These are phyloP conservation scores for Botrytis paeoniae DNA, from an alignment of 2,329 filamentous ascomycete species.

Conservation along the genomic window DNA sequence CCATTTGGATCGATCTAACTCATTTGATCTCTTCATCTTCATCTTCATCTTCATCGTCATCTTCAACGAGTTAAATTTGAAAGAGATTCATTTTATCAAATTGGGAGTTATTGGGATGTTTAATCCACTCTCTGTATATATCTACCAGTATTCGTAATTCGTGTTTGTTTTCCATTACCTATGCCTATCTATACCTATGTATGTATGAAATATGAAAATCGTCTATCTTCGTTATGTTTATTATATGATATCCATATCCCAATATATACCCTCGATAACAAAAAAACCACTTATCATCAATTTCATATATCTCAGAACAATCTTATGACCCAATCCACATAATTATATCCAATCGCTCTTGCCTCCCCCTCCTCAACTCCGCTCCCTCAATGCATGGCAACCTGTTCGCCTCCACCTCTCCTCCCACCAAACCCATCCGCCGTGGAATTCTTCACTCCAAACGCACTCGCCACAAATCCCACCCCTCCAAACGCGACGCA, in stretches of 20 bases:
- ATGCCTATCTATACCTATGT: background rate
- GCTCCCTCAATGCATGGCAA: background rate
- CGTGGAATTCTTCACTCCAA: constrained; percentile 28
- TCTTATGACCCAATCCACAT: background rate
- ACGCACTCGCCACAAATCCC: constrained; percentile 34
- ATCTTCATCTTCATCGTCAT: background rate
- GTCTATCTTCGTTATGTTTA: background rate
- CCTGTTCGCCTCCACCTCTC: background rate
- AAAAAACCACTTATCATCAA: background rate
- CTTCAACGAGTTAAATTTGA: background rate
- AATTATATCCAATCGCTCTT: background rate
- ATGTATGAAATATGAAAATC: background rate
- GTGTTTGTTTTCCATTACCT: background rate
- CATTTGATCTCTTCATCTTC: background rate
- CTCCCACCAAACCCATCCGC: constrained; percentile 9
- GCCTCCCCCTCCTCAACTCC: no score
- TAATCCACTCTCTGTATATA: background rate
- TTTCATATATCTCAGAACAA: background rate
- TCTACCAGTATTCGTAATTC: background rate
- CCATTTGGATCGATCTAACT: background rate
- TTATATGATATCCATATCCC: background rate
- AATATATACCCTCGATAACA: background rate
- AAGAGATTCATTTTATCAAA: background rate
- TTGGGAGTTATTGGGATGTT: background rate
- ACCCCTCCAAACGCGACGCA: constrained; percentile 42